Evolutionary conservation across 805 yeast species (phyloP).

Genomic region (Saccharomycopsis schoenii): DNA sequence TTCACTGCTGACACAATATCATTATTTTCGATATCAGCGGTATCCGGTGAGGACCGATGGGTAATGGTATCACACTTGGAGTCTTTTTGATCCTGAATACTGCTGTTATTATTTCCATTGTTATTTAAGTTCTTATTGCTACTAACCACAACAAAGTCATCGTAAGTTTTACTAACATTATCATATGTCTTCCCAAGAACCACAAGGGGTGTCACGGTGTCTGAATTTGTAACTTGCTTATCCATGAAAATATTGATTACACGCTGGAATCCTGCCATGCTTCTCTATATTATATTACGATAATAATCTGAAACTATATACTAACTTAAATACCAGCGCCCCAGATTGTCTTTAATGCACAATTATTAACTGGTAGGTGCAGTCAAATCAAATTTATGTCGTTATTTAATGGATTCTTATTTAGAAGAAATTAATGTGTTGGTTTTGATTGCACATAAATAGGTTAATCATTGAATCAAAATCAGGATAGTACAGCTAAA

Average conservation of each 20-base stretch:
- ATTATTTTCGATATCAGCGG: not conserved
- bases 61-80: not conserved
- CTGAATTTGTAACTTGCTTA: slow-evolving; percentile 31
- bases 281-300: not conserved
- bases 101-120: not conserved
- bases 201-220: slow-evolving; percentile 28
- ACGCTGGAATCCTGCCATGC: slow-evolving; percentile 24
- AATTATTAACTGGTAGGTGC: not conserved
- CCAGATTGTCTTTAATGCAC: not conserved
- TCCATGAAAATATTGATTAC: slow-evolving; percentile 36
- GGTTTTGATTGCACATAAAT: too few species aligned
- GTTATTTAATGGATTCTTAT: too few species aligned
- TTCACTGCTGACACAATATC: not conserved
- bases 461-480: too few species aligned
- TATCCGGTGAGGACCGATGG: not conserved
- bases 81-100: not conserved
- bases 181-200: slow-evolving; percentile 32
- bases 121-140: not conserved
- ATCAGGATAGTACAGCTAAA: too few species aligned
- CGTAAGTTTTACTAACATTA: slow-evolving; percentile 18
- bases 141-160: not conserved
- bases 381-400: too few species aligned
- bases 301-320: too few species aligned
- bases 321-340: not conserved
- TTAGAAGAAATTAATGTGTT: too few species aligned